Evolutionary conservation across 2,329 filamentous ascomycete genomes (phyloP).

Genomic region (Coniochaeta ligniaria): DNA sequence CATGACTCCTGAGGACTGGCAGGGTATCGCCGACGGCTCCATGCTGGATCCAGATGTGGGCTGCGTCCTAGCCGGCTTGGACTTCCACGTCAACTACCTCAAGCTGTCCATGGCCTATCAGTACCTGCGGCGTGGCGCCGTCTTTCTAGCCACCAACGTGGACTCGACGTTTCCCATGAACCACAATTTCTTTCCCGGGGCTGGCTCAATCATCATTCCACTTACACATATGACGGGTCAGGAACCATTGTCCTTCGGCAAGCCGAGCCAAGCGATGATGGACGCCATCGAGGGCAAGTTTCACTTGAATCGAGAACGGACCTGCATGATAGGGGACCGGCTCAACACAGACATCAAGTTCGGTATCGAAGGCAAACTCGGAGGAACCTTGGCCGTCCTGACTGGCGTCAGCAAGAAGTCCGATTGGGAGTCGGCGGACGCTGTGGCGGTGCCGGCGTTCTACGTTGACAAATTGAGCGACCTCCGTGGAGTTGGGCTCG

Average conservation of each 20-base stretch:
- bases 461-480: slow-evolving; percentile 85
- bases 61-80: slow-evolving; percentile 80
- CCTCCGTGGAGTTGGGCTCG: slow-evolving; percentile 30
- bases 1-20: slow-evolving; percentile 74
- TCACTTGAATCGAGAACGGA: slow-evolving; percentile 70
- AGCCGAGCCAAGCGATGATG: slow-evolving; percentile 99
- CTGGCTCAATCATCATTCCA: slow-evolving; percentile 74
- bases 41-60: slow-evolving; percentile 82
- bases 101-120: slow-evolving; percentile 81
- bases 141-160: slow-evolving; percentile 88
- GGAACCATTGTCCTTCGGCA: slow-evolving; percentile 75
- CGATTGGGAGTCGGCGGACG: slow-evolving; percentile 66
- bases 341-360: slow-evolving; percentile 96
- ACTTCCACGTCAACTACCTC: slow-evolving; percentile 93
- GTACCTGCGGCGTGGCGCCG: slow-evolving; percentile 74
- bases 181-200: slow-evolving; percentile 82
- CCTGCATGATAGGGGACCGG: slow-evolving; percentile 94
- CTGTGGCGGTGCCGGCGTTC: slow-evolving; percentile 65
- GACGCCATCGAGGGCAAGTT: slow-evolving; percentile 97
- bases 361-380: slow-evolving; percentile 81
- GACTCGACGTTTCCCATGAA: slow-evolving; percentile 84
- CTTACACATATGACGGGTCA: slow-evolving; percentile 64
- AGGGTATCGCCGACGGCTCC: slow-evolving; percentile 65
- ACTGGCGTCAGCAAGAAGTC: slow-evolving; percentile 85
- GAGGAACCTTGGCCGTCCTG: slow-evolving; percentile 83